These are phyloP conservation scores for Candida coleopterorum DNA, from an alignment of 805 yeast genomes.

Conservation along the genomic window DNA sequence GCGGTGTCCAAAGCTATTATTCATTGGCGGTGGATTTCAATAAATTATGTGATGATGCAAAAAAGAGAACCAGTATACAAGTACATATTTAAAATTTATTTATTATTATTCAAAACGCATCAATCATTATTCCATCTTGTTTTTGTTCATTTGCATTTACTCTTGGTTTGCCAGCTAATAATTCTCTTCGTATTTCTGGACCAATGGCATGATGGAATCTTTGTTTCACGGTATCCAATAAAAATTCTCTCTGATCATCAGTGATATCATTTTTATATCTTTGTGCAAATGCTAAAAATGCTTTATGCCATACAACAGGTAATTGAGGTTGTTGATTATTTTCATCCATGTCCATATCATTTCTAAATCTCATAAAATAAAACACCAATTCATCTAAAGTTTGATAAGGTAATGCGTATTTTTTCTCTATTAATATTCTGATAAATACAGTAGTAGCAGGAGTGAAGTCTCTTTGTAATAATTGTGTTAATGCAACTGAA, in stretches of 20 bases:
- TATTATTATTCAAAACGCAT: constrained; percentile 24
- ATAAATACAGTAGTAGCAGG: constrained; percentile 91
- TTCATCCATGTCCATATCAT: constrained; percentile 33
- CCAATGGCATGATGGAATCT: constrained; percentile 86
- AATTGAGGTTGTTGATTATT: constrained; percentile 56
- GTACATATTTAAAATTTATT: constrained; percentile 5
- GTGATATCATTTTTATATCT: constrained; percentile 96
- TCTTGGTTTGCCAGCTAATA: constrained; percentile 79
- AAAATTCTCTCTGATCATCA: constrained; percentile 95
- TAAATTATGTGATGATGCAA: constrained; percentile 34
- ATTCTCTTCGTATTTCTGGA: constrained; percentile 91
- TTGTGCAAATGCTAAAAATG: constrained; percentile 90
- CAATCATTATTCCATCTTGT: constrained; percentile 35
- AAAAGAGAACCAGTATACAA: constrained; percentile 24
- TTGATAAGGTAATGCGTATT: constrained; percentile 95
- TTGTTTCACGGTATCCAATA: constrained; percentile 85
- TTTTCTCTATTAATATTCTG: constrained; percentile 84
- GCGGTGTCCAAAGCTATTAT: constrained; percentile 39
- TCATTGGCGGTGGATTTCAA: constrained; percentile 33
- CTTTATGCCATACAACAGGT: constrained; percentile 98
- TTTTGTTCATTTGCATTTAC: constrained; percentile 10
- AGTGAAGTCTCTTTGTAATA: constrained; percentile 72
- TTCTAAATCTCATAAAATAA: constrained; percentile 88
- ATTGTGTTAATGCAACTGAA: constrained; percentile 86
- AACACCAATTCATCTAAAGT: constrained; percentile 91